These are phyloP conservation scores for Phellopilus nigrolimitatus DNA, from an alignment of 1,284 basidiomycete species.

Conservation along the genomic window DNA sequence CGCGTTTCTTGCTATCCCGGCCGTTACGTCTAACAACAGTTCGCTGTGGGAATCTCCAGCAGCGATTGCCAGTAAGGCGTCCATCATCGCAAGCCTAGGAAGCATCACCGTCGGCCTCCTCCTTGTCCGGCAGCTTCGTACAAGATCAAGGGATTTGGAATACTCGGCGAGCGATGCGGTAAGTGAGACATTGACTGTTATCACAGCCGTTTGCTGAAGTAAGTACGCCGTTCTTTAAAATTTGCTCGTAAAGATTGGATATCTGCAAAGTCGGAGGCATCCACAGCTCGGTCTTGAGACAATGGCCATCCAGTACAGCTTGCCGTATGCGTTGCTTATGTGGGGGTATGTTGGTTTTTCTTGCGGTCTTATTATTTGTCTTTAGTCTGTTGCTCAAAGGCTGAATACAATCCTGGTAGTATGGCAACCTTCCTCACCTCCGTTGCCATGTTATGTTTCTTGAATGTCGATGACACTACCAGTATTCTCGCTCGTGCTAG, in stretches of 20 bases:
- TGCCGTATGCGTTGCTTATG: constrained; percentile 29
- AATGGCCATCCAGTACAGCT: constrained; percentile 28
- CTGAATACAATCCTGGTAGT: no score
- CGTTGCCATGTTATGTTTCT: constrained; percentile 12
- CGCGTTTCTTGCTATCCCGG: constrained; percentile 41
- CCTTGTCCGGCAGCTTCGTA: constrained; percentile 38
- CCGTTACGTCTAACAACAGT: constrained; percentile 28
- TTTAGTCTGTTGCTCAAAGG: no score
- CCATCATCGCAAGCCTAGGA: constrained; percentile 40
- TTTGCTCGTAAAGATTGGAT: constrained; percentile 23
- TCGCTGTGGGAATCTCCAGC: constrained; percentile 22
- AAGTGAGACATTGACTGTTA: no score
- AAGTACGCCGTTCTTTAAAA: no score
- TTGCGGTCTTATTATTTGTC: no score
- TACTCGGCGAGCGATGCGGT: constrained; percentile 28
- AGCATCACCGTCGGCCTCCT: constrained; percentile 43
- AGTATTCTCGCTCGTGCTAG: not conserved
- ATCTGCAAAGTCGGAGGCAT: constrained; percentile 25
- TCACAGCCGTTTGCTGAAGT: no score
- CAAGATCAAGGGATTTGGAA: constrained; percentile 31
- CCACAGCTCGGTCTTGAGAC: constrained; percentile 31
- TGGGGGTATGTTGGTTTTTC: constrained; percentile 29
- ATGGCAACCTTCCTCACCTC: constrained; percentile 13
- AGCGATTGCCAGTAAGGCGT: constrained; percentile 36
- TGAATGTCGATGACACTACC: not conserved